Base-by-base conservation (phyloP, 129 eudicot genomes). In the Flaveria sonorensis region DNA sequence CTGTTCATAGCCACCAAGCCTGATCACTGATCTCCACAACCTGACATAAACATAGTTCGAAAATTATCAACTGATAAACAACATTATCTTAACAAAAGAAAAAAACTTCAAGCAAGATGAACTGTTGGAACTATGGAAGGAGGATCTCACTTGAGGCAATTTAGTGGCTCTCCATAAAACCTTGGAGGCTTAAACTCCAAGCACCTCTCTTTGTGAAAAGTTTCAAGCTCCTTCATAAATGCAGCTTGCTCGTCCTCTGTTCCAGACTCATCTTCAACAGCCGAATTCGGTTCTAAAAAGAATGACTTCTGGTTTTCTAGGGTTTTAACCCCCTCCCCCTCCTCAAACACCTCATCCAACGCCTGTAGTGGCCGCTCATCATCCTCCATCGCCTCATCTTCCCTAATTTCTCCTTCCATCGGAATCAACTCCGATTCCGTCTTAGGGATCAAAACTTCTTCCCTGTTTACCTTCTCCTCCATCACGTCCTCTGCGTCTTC, bases 1-100 rank as follows among this genome's bases (percentile, higher is more conserved):
- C 92, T 90, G 90, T 76, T 93, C 98, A 64, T 93, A 90, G 78
- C 98, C 98, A 55, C 98, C 98, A 24, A 85, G 88, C 79, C 84
- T 85, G 75, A 93, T 61, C 52, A 93, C 98, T 3, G 95, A 83
- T 85, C 96, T 90, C 96, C 96, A 93, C 67, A 93, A 83, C 92
- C 98, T 93, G 74, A 77, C 59, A 55, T 30, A 23, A 55, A 75
- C 13, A 70, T 62, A 80, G 26, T 56, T 47, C 32, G 39, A 14
- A 0, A 39, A 50, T 62, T 36, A 36, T 26, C 10, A 23, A 52
- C 56, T 3, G 6, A 59, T 45, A 26, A 36, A 65, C 11, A 70
- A 28, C 50, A 26, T 48, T 39, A 76, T 18, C 21, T 15, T 9
- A 3, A 30, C 0, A 30, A 8, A 15, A 14, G 2, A 0, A 9